These are phyloP conservation scores for Fusarium lyarnte DNA, from an alignment of 2,329 filamentous ascomycete species.

Conservation along the genomic window DNA sequence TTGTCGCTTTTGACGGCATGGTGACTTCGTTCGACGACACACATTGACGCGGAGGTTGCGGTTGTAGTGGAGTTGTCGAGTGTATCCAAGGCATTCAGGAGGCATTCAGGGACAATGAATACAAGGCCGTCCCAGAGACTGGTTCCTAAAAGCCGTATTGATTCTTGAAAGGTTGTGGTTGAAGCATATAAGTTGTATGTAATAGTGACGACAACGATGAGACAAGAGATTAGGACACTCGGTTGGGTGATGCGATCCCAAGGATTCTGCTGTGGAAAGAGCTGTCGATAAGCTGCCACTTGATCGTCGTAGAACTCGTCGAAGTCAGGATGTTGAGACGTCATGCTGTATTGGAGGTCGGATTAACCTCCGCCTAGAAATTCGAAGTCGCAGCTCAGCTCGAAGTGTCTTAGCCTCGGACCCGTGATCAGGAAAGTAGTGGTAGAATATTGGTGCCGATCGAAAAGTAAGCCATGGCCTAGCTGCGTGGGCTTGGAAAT, in stretches of 20 bases:
- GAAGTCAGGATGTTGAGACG: conserved; percentile 46
- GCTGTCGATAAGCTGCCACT: conserved; percentile 47
- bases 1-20: conserved; percentile 71
- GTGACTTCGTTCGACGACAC: conserved; percentile 51
- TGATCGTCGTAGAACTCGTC: conserved; percentile 50
- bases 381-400: conserved; percentile 23
- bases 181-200: conserved; percentile 49
- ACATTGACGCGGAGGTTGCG: conserved; percentile 53
- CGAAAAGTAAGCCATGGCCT: conserved; percentile 41
- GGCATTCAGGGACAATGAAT: conserved; percentile 62
- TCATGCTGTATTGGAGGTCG: conserved; percentile 44
- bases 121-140: conserved; percentile 71
- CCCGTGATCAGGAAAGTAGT: conserved; percentile 42
- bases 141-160: conserved; percentile 46
- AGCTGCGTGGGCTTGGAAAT: conserved; percentile 7
- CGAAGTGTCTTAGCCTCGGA: conserved; percentile 35
- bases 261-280: conserved; percentile 40
- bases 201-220: conserved; percentile 48
- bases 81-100: conserved; percentile 67
- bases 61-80: conserved; percentile 61
- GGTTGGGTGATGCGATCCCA: conserved; percentile 49
- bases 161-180: conserved; percentile 44
- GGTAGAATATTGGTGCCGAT: conserved; percentile 34
- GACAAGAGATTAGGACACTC: conserved; percentile 48
- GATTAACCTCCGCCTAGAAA: conserved; percentile 13